Conservation (phyloP, 1,139 yeast species). For the Hyphopichia pseudoburtonii region DNA sequence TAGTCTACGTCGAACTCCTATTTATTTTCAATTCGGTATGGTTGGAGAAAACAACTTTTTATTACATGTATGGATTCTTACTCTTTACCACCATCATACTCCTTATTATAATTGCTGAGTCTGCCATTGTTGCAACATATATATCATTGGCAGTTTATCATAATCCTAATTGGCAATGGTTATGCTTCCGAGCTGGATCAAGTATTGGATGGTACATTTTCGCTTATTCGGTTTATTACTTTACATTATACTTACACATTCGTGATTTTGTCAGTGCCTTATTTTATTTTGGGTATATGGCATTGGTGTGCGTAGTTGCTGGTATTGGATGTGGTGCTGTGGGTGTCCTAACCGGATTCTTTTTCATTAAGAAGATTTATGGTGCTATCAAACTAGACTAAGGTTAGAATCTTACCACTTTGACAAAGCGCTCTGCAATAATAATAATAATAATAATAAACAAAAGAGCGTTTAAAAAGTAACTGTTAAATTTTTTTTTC, state of each 20-base stretch:
- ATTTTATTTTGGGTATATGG: conserved; percentile 71
- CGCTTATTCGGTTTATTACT: conserved; percentile 68
- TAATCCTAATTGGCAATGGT: conserved; percentile 83
- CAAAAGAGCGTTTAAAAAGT: no score
- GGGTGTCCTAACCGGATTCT: conserved; percentile 63
- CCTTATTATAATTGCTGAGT: conserved; percentile 64
- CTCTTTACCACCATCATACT: conserved; percentile 61
- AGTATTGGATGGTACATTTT: conserved; percentile 72
- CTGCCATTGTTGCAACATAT: conserved; percentile 72
- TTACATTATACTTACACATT: conserved; percentile 52
- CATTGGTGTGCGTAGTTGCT: conserved; percentile 59
- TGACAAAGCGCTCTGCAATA: no score
- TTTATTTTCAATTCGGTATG: conserved; percentile 77
- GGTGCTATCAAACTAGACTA: conserved; percentile 60
- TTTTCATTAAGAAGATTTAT: conserved; percentile 59
- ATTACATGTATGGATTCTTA: conserved; percentile 78
- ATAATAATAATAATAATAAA: no score
- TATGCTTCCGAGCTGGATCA: conserved; percentile 70
- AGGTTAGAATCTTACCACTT: background rate
- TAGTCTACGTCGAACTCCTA: conserved; percentile 76
- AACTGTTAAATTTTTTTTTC: no score
- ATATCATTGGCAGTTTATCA: conserved; percentile 57
- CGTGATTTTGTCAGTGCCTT: conserved; percentile 69
- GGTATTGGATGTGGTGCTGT: conserved; percentile 77
- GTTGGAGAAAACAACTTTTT: conserved; percentile 77